Conservation (phyloP, 176 grass and related monocot genomes). For the Oryza officinalis region DNA sequence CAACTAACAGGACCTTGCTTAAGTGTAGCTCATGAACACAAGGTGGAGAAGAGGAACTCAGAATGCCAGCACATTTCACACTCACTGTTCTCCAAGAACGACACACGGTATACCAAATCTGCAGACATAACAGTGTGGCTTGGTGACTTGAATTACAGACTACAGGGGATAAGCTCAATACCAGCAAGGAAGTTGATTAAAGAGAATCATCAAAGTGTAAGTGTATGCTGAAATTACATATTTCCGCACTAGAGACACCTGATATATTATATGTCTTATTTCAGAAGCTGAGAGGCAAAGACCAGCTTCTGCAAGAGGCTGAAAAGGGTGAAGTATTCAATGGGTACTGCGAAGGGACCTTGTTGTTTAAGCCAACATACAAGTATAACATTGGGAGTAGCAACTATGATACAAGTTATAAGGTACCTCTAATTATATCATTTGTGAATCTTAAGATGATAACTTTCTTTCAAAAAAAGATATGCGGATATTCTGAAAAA, state of each 20-base stretch:
- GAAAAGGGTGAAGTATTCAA: conserved; percentile 68
- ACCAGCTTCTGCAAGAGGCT: conserved; percentile 70
- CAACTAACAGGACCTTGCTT: background rate
- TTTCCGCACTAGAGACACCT: background rate
- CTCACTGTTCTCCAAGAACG: conserved; percentile 51
- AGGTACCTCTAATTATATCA: conserved; percentile 25
- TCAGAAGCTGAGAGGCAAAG: conserved; percentile 56
- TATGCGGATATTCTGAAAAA: background rate
- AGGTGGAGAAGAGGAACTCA: conserved; percentile 70
- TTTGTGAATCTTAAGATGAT: background rate
- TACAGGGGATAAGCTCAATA: conserved; percentile 54
- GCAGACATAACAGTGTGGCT: conserved; percentile 63
- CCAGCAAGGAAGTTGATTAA: conserved; percentile 55
- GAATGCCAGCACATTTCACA: conserved; percentile 59
- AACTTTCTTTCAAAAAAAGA: background rate
- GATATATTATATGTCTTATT: background rate
- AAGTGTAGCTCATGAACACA: conserved; percentile 58
- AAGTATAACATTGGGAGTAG: conserved; percentile 62
- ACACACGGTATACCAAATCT: conserved; percentile 19
- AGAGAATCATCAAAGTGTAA: conserved; percentile 59
- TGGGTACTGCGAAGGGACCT: conserved; percentile 61
- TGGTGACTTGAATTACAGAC: conserved; percentile 75
- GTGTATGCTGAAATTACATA: background rate
- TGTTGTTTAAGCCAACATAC: conserved; percentile 73
- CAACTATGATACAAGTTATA: conserved; percentile 67